phyloP scores from a whole-genome alignment of 2,329 filamentous ascomycete genomes.

The Claviceps digitariae region DNA sequence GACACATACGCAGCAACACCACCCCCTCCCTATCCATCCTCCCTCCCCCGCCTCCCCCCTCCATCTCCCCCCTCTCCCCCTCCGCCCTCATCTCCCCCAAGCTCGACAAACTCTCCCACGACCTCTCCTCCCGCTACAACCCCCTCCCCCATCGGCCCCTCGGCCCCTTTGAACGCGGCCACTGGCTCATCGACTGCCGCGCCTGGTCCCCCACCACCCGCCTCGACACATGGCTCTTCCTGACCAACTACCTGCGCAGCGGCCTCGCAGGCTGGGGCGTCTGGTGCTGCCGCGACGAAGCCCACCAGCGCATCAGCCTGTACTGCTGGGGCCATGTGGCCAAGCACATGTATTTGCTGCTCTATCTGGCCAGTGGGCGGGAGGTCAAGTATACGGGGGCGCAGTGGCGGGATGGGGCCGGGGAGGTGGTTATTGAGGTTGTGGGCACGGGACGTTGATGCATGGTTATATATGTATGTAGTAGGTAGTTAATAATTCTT shows the following conservation, averaged over 20 bases:
- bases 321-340: constrained; percentile 70
- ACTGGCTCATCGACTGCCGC: constrained; percentile 55
- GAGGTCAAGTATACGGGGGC: constrained; percentile 43
- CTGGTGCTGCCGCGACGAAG: constrained; percentile 34
- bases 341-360: constrained; percentile 58
- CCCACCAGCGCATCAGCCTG: constrained; percentile 39
- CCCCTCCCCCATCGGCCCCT: constrained; percentile 23
- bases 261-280: constrained; percentile 56
- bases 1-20: background rate
- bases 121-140: constrained; percentile 38
- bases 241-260: constrained; percentile 44
- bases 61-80: constrained; percentile 28
- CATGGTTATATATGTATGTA: background rate
- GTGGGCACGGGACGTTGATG: background rate
- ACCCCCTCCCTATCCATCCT: constrained; percentile 26
- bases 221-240: constrained; percentile 45
- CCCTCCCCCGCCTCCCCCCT: constrained; percentile 39
- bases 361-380: constrained; percentile 59
- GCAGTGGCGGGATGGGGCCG: constrained; percentile 54
- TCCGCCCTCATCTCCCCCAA: constrained; percentile 42
- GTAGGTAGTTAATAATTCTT: background rate
- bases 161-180: constrained; percentile 56
- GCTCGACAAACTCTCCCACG: constrained; percentile 36
- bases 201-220: constrained; percentile 37
- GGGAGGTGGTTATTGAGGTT: constrained; percentile 34